Evolutionary conservation across 2,329 filamentous ascomycete genomes (phyloP).

Genomic region (Metarhizium robertsii): DNA sequence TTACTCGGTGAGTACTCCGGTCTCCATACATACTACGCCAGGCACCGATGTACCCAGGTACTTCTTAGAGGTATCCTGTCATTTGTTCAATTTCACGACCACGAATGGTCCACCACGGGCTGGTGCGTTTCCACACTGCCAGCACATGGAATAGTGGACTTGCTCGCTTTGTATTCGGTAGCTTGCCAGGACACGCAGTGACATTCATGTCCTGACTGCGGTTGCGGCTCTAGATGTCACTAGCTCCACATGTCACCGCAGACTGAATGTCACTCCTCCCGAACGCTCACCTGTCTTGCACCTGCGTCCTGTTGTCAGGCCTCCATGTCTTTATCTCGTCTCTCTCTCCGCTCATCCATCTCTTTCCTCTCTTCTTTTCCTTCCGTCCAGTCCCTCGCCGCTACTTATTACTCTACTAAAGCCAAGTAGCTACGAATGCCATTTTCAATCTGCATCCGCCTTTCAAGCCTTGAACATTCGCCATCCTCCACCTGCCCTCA

Average conservation of each 20-base stretch:
- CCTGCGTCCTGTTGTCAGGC: neutral
- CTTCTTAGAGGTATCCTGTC: neutral
- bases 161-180: too few relatives aligned
- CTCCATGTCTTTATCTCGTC: neutral
- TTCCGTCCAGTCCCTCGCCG: neutral
- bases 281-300: neutral
- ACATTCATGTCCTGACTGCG: too few relatives aligned
- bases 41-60: too few relatives aligned
- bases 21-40: neutral
- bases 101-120: neutral
- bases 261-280: neutral
- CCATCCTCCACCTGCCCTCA: neutral
- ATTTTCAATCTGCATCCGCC: too few relatives aligned
- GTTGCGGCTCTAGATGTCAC: too few relatives aligned
- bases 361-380: neutral
- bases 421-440: too few relatives aligned
- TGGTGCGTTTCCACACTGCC: too few relatives aligned
- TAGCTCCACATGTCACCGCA: neutral
- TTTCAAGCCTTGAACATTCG: too few relatives aligned
- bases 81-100: neutral
- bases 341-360: constrained; percentile 3
- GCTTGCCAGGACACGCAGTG: too few relatives aligned
- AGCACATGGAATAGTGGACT: too few relatives aligned
- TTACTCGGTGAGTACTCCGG: neutral
- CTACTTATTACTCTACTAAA: too few relatives aligned